Base-by-base conservation (phyloP, 257 asterid species). In the Paraleonurus japonicus region DNA sequence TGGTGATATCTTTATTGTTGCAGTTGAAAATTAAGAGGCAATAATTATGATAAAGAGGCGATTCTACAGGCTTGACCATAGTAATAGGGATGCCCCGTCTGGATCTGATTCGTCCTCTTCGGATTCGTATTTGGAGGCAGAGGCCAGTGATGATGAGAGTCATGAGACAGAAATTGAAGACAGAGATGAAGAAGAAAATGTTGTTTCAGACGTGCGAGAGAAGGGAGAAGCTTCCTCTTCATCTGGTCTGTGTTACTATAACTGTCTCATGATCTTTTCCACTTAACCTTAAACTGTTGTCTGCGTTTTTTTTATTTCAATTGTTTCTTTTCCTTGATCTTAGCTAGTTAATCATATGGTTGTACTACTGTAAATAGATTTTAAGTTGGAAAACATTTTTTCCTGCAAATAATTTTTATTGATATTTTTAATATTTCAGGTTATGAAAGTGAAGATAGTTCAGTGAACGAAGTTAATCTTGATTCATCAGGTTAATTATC, bases 371-470 rank as follows among this genome's bases (percentile, higher is more conserved):
- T 35, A 12, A 35, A 35, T 35, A 35, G 13, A 35, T 26, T 39
- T 43, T 26, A 53, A 61, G 30, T 70, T 65, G 23, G 73, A 60
- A 26, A 62, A 33, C 20, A 8, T 53, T 37, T 27, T 2, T 63
- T 28, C 60, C 28, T 53, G 75, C 23, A 32, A 4, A 50, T 71
- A 39, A 41, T 17, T 57, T 4, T 65, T 83, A 10, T 64, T 51
- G 6, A 13, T 58, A 33, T 74, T 71, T 35, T 48, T 12, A 51
- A 33, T n/a, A n/a, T 57, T 73, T 74, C 88, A 95, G 99, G 99
- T 69, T 91, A 92, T 77, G 93, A 89, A 80, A 94, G 95, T 71
- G 99, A 91, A 81, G 90, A 88, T 74, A 88, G 97, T 80, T 94
- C 98, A 17, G 88, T 62, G 32, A 83, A 89, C 17, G 96, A 91